Base-by-base conservation (phyloP, 2,329 filamentous ascomycete genomes). In the Colletotrichum phormii region DNA sequence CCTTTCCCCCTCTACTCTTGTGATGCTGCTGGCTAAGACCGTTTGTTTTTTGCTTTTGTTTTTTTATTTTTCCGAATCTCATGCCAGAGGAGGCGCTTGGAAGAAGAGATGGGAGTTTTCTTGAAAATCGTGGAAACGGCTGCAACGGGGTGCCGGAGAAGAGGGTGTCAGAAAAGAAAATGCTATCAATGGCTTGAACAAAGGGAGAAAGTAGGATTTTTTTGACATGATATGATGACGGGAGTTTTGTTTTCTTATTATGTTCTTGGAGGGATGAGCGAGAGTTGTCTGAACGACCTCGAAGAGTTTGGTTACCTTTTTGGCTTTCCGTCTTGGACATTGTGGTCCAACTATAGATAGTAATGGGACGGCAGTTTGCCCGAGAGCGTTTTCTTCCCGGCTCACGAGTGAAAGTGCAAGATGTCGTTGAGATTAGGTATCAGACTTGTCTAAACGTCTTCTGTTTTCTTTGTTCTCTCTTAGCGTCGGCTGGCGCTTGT, bases 301-400 rank as follows among this genome's bases (percentile, higher is more conserved):
- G 37, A 11, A 46, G 54, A 33, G 66, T 46, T 49, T 61, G 33
- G 5, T 49, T n/a, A 2, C 37, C 37, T 42, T 15, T 12, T 46
- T 22, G 31, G 33, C 51, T 42, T 49, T 22, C 59, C 35, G 59
- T 31, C 18, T 42, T 70, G 35, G 65, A 61, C 42, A 49, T n/a
- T 49, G 15, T 49, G 15, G 55, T n/a, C 46, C 59, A 31, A 18
- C 24, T 64, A 69, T 64, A 72, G 69, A 72, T 60, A 26, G n/a
- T 53, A 70, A 72, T 70, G 70, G 54, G 60, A 64, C 24, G 33
- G 66, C 61, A 70, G 60, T 65, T 49, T 70, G 46, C 35, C 64
- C 70, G 12, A 46, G 66, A 33, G 12, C 4, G 24, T 22, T 18
- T 13, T 8, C 13, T 22, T 24, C 15, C 22, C 29, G 3, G 33